phyloP scores from a whole-genome alignment of 176 grass and related monocot species.

The Zizania latifolia region DNA sequence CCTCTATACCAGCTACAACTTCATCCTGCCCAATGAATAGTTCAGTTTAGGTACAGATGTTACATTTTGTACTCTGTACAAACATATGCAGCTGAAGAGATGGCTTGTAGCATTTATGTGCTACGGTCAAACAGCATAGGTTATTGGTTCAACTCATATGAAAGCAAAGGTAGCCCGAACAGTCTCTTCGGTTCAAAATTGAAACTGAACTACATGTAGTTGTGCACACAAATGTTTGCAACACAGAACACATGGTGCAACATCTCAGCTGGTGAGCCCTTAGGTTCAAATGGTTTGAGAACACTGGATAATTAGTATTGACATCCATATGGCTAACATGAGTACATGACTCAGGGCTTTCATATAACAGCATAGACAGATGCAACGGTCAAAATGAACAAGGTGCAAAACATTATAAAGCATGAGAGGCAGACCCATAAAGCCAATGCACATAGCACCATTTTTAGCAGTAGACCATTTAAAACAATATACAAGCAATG shows the following conservation, averaged over 20 bases:
- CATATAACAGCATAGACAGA: neutral
- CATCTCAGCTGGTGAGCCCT: neutral
- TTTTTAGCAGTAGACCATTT: neutral
- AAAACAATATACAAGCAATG: neutral
- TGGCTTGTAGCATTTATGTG: neutral
- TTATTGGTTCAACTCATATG: neutral
- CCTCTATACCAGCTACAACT: conserved; percentile 63
- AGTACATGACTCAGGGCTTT: neutral
- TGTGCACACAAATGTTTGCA: neutral
- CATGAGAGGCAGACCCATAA: neutral
- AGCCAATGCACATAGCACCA: neutral
- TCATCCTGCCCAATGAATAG: conserved; percentile 59
- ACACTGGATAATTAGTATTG: neutral
- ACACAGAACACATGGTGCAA: neutral
- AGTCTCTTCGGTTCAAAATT: neutral
- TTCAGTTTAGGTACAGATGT: neutral
- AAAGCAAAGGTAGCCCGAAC: conserved; percentile 1
- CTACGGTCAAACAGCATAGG: neutral
- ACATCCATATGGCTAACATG: neutral
- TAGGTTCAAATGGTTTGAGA: conserved; percentile 7
- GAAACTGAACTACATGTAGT: neutral
- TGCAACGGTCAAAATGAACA: neutral
- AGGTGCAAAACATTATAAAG: neutral
- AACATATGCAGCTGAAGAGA: neutral
- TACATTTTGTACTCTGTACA: neutral